phyloP scores from a whole-genome alignment of 2,329 filamentous ascomycete species.

The Myriosclerotinia duriaeana region DNA sequence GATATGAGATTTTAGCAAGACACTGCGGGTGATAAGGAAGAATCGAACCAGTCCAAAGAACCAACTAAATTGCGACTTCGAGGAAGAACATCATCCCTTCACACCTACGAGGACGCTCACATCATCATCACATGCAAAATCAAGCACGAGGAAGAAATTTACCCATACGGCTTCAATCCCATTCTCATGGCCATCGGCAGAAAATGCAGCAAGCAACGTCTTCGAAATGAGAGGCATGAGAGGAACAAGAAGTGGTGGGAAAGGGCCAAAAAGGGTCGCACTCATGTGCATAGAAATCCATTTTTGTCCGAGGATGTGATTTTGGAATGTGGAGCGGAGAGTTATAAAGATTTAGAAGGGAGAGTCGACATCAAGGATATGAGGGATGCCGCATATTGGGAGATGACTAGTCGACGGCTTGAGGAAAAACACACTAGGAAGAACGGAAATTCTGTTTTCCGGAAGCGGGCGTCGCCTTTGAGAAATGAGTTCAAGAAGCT shows the following conservation, averaged over 20 bases:
- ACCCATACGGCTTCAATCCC: background rate
- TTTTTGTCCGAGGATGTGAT: background rate
- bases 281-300: background rate
- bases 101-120: background rate
- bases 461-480: background rate
- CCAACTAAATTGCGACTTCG: too few species aligned
- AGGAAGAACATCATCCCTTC: conserved; percentile 1
- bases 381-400: conserved; percentile 7
- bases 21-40: background rate
- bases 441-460: background rate
- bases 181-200: background rate
- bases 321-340: conserved; percentile 1
- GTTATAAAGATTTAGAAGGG: background rate
- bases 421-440: background rate
- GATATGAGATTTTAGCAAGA: too few species aligned
- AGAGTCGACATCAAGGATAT: background rate
- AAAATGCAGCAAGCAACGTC: background rate
- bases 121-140: background rate
- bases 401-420: background rate
- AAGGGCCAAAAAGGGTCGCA: background rate
- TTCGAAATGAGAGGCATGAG: background rate
- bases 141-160: conserved; percentile 4
- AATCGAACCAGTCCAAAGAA: too few species aligned
- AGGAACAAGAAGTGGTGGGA: background rate
- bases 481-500: background rate